These are phyloP conservation scores for Colletotrichum truncatum DNA, from an alignment of 2,329 filamentous ascomycete species.

Conservation along the genomic window DNA sequence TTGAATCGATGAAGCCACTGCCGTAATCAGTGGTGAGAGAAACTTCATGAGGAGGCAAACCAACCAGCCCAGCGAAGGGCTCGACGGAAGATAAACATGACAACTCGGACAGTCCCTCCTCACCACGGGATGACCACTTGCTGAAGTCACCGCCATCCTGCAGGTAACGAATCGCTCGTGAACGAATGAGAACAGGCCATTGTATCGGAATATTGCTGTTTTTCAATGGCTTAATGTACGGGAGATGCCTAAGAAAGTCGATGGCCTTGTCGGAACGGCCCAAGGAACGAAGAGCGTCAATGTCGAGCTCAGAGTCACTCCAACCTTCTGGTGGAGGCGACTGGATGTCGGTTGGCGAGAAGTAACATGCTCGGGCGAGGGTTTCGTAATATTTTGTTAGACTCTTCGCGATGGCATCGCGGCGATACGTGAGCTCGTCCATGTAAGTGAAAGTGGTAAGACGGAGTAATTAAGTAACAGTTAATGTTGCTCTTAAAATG, in stretches of 20 bases:
- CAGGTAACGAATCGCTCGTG: constrained; percentile 10
- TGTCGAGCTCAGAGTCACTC: constrained; percentile 8
- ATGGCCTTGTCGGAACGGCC: constrained; percentile 1
- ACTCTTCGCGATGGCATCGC: background rate
- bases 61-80: background rate
- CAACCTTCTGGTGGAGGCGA: constrained; percentile 8
- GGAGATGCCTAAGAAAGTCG: constrained; percentile 13
- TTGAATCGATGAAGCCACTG: too few species aligned
- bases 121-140: background rate
- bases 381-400: background rate
- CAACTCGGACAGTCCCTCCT: constrained; percentile 4
- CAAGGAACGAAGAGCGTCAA: constrained; percentile 14
- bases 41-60: background rate
- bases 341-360: constrained; percentile 4
- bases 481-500: too few species aligned
- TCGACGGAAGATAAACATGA: background rate
- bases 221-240: constrained; percentile 3
- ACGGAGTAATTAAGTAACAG: too few species aligned
- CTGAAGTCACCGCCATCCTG: constrained; percentile 6
- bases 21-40: background rate
- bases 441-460: too few species aligned
- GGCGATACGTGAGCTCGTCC: background rate
- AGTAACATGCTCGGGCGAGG: constrained; percentile 3
- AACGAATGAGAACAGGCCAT: background rate
- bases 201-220: background rate